A percentile compares a stretch with the other conserved stretches of the same genome.
phyloP scores from a whole-genome alignment of 2,329 filamentous ascomycete genomes.

The Cercospora zeina region DNA sequence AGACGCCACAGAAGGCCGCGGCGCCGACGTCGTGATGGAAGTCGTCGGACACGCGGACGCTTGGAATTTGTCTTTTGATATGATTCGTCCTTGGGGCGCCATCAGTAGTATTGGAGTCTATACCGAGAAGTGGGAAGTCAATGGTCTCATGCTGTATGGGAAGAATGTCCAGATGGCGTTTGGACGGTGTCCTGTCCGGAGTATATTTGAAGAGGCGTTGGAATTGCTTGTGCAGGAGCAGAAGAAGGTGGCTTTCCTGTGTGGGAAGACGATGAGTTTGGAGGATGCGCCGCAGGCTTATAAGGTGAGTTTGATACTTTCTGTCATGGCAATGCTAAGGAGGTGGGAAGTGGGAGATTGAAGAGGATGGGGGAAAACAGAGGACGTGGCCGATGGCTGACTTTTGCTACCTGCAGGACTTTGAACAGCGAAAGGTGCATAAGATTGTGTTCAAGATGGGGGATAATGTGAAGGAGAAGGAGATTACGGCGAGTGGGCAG shows the following conservation, averaged over 20 bases:
- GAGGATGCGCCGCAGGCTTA: slow-evolving; percentile 55
- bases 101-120: slow-evolving; percentile 54
- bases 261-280: slow-evolving; percentile 55
- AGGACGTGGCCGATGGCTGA: too few relatives aligned
- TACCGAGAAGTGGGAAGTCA: slow-evolving; percentile 48
- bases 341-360: not conserved
- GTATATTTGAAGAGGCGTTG: slow-evolving; percentile 52
- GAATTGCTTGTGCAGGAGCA: slow-evolving; percentile 51
- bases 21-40: slow-evolving; percentile 77
- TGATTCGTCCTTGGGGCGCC: slow-evolving; percentile 52
- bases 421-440: slow-evolving; percentile 56
- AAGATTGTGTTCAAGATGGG: slow-evolving; percentile 54
- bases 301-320: slow-evolving; percentile 31
- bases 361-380: too few relatives aligned
- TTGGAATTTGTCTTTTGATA: slow-evolving; percentile 51
- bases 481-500: slow-evolving; percentile 24
- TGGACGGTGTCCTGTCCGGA: slow-evolving; percentile 53
- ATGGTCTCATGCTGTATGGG: slow-evolving; percentile 51
- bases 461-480: slow-evolving; percentile 23
- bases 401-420: slow-evolving; percentile 36
- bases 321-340: not conserved
- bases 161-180: slow-evolving; percentile 55
- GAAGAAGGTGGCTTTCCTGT: slow-evolving; percentile 54
- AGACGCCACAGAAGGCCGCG: slow-evolving; percentile 74
- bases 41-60: slow-evolving; percentile 53